Base-by-base conservation (phyloP, 2,329 filamentous ascomycete species). In the Cladophialophora yegresii region DNA sequence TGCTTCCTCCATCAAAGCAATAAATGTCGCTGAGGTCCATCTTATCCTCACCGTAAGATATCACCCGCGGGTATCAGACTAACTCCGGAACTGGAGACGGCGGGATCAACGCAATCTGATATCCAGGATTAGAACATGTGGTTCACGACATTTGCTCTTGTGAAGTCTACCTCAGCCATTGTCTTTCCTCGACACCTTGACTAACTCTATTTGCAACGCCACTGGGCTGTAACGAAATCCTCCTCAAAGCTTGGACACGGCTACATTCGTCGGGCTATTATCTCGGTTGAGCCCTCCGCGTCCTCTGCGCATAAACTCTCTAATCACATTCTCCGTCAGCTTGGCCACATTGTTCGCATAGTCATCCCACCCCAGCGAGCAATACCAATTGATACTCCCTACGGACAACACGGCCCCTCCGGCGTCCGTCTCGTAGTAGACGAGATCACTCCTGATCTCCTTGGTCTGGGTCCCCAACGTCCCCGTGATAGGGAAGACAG, bases 311-410 rank as follows among this genome's bases (percentile, higher is more conserved):
- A 70, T 47, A 54, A 72, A 72, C 49, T 68, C 64, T 28, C 59
- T 59, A 3, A 73, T 57, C 16, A 73, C 68, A 62, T 73, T 73
- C 2, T 62, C 63, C 1, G 72, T 74, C 47, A 72, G n/a, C 40
- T 40, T 66, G 22, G 72, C 72, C 23, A 73, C 66, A 53, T 71
- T 68, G 51, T 74, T 74, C 13, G 71, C 20, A 60, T 72, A 74
- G 28, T 63, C 61, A 40, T 73, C 67, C 67, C 69, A 74, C 1
- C 51, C 72, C 6, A 74, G 54, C 30, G 63, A 66, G 50, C 64
- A 62, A 43, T 68, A 71, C 72, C 72, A 74, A 51, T 72, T 74
- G 54, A 74, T 74, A 58, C 71, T 73, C 0, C 72, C 72, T 7
- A 74, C 72, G 2, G 67, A 65, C 32, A 74, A 74, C 6, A 74